These are phyloP conservation scores for Syncephalastrum sp. DNA, from an alignment of 371 early-diverging fungal species.

Conservation along the genomic window DNA sequence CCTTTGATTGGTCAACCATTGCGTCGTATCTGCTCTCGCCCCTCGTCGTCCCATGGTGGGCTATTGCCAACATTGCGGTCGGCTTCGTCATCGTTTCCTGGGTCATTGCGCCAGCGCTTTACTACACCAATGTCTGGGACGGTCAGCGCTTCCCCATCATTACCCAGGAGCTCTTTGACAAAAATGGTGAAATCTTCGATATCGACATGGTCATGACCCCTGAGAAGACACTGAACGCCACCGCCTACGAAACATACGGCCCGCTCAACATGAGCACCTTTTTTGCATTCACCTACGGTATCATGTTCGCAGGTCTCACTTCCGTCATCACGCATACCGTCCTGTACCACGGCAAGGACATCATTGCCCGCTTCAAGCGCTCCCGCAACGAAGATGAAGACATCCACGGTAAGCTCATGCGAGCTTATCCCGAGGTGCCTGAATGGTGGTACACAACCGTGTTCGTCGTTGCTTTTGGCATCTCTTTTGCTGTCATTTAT, in stretches of 20 bases:
- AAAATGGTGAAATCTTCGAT: conserved; percentile 54
- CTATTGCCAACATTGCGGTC: conserved; percentile 66
- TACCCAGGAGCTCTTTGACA: conserved; percentile 34
- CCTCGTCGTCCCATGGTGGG: conserved; percentile 74
- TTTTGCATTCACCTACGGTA: conserved; percentile 60
- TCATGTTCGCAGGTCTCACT: conserved; percentile 65
- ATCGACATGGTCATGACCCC: conserved; percentile 53
- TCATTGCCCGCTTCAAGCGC: conserved; percentile 51
- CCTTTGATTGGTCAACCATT: conserved; percentile 80
- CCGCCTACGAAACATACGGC: conserved; percentile 62
- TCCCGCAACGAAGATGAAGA: conserved; percentile 62
- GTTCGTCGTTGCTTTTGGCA: conserved; percentile 45
- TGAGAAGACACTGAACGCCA: conserved; percentile 59
- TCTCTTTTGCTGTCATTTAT: conserved; percentile 53
- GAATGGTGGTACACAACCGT: conserved; percentile 68
- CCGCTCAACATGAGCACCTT: conserved; percentile 69
- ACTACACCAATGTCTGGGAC: conserved; percentile 66
- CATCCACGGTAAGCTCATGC: conserved; percentile 71
- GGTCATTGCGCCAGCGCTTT: conserved; percentile 73
- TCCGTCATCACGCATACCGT: conserved; percentile 63
- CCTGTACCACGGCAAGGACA: conserved; percentile 65
- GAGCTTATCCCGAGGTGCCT: conserved; percentile 71
- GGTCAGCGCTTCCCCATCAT: conserved; percentile 66
- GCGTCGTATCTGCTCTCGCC: conserved; percentile 65
- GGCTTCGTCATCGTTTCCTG: conserved; percentile 72